These are phyloP conservation scores for Nicotiana paniculata DNA, from an alignment of 257 asterid species.

Conservation along the genomic window DNA sequence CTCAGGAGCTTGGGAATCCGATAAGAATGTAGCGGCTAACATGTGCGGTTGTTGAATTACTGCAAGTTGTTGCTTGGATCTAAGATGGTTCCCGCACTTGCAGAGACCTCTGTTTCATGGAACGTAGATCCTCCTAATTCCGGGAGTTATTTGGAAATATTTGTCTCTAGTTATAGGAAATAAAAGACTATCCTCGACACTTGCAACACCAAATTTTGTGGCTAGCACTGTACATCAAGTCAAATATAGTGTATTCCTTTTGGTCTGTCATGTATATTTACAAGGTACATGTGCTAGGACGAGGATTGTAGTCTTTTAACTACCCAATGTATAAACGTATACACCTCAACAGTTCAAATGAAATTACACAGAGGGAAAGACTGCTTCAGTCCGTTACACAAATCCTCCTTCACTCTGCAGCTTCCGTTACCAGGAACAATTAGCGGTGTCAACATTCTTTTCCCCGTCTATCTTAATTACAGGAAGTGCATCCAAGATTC, in stretches of 20 bases:
- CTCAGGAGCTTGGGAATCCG: conserved; percentile 33
- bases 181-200: not conserved
- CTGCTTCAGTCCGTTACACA: not conserved
- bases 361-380: not conserved
- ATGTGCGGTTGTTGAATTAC: not conserved
- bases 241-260: not conserved
- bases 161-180: not conserved
- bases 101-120: not conserved
- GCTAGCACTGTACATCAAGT: conserved; percentile 1
- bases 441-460: not conserved
- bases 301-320: not conserved
- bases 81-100: not conserved
- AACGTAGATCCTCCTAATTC: not conserved
- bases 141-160: not conserved
- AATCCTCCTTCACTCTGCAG: not conserved
- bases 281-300: conserved; percentile 1
- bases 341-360: not conserved
- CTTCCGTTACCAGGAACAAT: not conserved
- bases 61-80: not conserved
- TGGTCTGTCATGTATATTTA: not conserved
- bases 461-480: not conserved
- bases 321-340: not conserved
- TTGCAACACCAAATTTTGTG: not conserved
- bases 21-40: conserved; percentile 6
- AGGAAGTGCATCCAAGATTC: not conserved